Conservation (phyloP, 495 filamentous ascomycete species). For the Xanthoparmelia taractica region DNA sequence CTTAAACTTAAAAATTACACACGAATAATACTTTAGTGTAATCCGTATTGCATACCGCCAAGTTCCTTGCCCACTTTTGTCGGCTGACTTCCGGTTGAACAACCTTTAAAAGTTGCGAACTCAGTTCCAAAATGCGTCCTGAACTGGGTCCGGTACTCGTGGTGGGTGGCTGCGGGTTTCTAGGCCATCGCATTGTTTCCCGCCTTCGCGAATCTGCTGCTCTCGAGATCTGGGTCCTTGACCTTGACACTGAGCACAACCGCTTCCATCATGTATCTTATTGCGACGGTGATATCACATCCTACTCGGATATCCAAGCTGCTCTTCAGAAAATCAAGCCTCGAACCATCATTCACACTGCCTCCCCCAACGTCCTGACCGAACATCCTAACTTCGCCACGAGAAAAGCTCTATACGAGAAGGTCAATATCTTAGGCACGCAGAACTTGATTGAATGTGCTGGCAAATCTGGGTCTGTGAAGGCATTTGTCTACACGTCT, state of each 20-base stretch:
- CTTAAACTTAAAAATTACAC: too few species aligned
- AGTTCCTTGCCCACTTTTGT: too few species aligned
- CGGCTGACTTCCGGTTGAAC: too few species aligned
- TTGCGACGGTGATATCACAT: constrained; percentile 72
- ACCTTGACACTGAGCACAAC: constrained; percentile 70
- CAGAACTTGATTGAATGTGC: neutral
- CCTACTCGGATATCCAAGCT: too few species aligned
- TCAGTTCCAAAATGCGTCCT: too few species aligned
- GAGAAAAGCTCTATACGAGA: neutral
- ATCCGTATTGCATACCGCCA: too few species aligned
- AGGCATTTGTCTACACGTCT: constrained; percentile 2
- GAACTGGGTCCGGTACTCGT: constrained; percentile 36
- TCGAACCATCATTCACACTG: neutral
- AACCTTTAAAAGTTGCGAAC: too few species aligned
- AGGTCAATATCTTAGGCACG: constrained; percentile 3
- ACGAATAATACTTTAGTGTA: too few species aligned
- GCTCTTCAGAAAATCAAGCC: constrained; percentile 37
- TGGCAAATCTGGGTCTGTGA: neutral
- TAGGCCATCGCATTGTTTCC: constrained; percentile 51
- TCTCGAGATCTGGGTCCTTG: constrained; percentile 66
- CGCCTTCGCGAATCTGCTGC: constrained; percentile 47
- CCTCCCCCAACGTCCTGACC: constrained; percentile 1
- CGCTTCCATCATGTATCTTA: constrained; percentile 69
- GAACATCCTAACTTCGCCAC: neutral
- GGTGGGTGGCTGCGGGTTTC: constrained; percentile 50